phyloP scores from a whole-genome alignment of 2,329 filamentous ascomycete species.

The Penicillium sp. region DNA sequence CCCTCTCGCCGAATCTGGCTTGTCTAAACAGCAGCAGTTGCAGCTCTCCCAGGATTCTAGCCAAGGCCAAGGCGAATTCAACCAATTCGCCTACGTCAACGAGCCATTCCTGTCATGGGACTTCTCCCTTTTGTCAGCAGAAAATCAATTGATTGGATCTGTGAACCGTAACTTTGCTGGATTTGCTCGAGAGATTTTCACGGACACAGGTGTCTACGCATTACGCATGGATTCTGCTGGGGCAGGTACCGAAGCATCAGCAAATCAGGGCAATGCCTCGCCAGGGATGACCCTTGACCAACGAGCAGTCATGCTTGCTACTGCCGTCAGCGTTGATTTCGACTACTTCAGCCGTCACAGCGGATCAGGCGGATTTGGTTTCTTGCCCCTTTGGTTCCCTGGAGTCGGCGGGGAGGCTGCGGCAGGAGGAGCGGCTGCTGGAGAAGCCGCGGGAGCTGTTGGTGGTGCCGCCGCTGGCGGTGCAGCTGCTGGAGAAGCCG shows the following conservation, averaged over 20 bases:
- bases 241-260: constrained; percentile 46
- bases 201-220: constrained; percentile 69
- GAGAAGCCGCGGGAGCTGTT: constrained; percentile 47
- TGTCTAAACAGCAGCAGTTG: constrained; percentile 57
- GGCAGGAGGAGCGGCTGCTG: constrained; percentile 48
- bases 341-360: constrained; percentile 71
- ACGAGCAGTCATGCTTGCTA: constrained; percentile 69
- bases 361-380: constrained; percentile 52
- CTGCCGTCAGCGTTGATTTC: constrained; percentile 69
- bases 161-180: constrained; percentile 69
- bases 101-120: constrained; percentile 70
- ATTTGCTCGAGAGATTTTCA: constrained; percentile 69
- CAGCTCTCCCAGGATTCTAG: constrained; percentile 43
- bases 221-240: constrained; percentile 67
- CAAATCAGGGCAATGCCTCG: constrained; percentile 29
- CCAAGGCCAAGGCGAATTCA: constrained; percentile 53
- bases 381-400: constrained; percentile 61
- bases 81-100: constrained; percentile 67
- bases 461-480: constrained; percentile 39
- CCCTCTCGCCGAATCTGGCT: constrained; percentile 51
- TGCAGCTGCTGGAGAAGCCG: constrained; percentile 47
- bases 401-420: constrained; percentile 49
- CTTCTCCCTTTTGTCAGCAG: constrained; percentile 62
- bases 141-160: constrained; percentile 60
- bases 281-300: constrained; percentile 69